Base-by-base conservation (phyloP, 2,329 filamentous ascomycete species). In the Fusarium aywerte region DNA sequence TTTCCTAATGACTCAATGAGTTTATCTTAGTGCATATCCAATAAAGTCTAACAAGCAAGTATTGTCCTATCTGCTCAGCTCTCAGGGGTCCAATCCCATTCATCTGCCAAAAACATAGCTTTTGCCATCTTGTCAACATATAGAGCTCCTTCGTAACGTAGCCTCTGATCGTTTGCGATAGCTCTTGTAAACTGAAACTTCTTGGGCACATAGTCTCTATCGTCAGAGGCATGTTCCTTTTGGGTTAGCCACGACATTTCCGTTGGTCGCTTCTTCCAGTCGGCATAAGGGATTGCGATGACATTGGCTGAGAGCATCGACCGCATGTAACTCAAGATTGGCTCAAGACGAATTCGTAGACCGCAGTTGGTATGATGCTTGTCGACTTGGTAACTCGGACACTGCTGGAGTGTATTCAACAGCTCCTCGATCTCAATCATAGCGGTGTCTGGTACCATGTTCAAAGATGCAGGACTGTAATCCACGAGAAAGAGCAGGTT, bases 321-420 rank as follows among this genome's bases (percentile, higher is more conserved):
- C 58, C 87, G 83, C 29, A 93, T 78, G 52, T 88, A 85, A 54
- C 91, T 89, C 16, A 93, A 76, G 5, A 91, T 83, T 9, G 90
- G 89, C 36, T 91, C 79, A 5, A 93, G 76, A 18, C 88, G 83
- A 4, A 86, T 87, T 42, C 90, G 82, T 35, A 92, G 81, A 2
- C 91, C 91, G 73, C 91, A 94, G 75, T 93, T 90, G 2, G 83
- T 83, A 75, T 94, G 91, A 73, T 92, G 82, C 67, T 84, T 85
- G 76, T 94, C 90, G 60, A 93, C 85, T 75, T 93, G 91, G 73
- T 93, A 93, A 55, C 83, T 85, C 1, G 91, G 89, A 48, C 85
- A 88, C 76, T 92, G 88, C 35, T 87, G 84, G 21, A 93, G 79
- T 0, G 83, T 82, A 11, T 85, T 79, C 16, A 93, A 74, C 2